phyloP scores from a whole-genome alignment of 352 stramenopile species.

The Elongisporangium undulatum region DNA sequence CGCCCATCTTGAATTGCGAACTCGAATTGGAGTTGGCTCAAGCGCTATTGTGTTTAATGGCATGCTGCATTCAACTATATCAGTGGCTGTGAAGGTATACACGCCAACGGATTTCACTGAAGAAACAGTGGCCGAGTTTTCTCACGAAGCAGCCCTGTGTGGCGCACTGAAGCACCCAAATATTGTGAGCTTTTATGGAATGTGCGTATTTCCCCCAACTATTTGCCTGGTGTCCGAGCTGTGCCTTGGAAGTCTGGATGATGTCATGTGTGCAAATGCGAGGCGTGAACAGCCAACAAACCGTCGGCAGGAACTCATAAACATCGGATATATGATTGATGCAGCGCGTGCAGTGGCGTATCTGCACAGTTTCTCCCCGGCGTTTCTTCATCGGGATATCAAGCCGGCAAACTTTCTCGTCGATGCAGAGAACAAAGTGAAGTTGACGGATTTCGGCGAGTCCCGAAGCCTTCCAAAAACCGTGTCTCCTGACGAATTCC shows the following conservation, averaged over 20 bases:
- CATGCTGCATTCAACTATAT: conserved; percentile 25
- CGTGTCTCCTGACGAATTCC: not conserved
- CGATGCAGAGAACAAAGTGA: conserved; percentile 41
- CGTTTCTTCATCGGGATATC: conserved; percentile 63
- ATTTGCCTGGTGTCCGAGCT: conserved; percentile 63
- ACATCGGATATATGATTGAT: conserved; percentile 61
- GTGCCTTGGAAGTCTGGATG: conserved; percentile 43
- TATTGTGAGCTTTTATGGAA: conserved; percentile 55
- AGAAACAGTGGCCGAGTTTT: conserved; percentile 48
- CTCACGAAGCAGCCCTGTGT: conserved; percentile 54
- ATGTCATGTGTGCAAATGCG: conserved; percentile 22
- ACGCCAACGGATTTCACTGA: conserved; percentile 45
- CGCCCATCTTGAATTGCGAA: conserved; percentile 27
- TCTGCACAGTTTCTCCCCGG: conserved; percentile 54
- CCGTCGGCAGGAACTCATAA: conserved; percentile 35
- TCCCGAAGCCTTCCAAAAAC: conserved; percentile 33
- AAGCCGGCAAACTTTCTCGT: conserved; percentile 68
- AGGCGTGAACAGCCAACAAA: conserved; percentile 9
- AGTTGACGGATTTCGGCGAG: conserved; percentile 68
- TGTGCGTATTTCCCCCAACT: conserved; percentile 61
- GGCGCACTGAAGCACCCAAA: conserved; percentile 49
- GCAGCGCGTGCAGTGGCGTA: conserved; percentile 54
- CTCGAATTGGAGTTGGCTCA: conserved; percentile 29
- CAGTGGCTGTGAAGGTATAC: conserved; percentile 63
- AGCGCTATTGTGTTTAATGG: conserved; percentile 51